Base-by-base conservation (phyloP, 805 yeast genomes). In the Debaryomyces maramus region DNA sequence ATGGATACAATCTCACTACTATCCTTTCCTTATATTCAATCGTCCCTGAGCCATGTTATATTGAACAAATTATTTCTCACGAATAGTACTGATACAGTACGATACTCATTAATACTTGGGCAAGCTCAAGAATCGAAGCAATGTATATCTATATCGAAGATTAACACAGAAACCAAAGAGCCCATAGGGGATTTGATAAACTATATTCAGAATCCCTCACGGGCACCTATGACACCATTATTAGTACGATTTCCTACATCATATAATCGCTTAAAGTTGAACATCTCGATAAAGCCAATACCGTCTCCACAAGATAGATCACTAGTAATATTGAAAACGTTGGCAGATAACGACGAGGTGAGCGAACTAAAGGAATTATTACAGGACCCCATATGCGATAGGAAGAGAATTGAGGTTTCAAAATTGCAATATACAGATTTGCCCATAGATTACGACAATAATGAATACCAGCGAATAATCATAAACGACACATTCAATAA, bases 241-340 rank as follows among this genome's bases (percentile, higher is more conserved):
- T 55, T 69, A 20, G 43, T 67, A 7, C 41, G 55, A 36, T 48
- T 65, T 22, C 60, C 62, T 6, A 38, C 60, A 2, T 21, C 33
- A 10, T 54, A 45, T 34, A 45, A 40, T 41, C 51, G 49, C 41
- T 22, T 67, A 27, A 67, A 67, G 41, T 44, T 68, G 10, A 60
- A 50, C 32, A 48, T 68, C 6, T 45, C 60, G 1, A 50, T 62
- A 3, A 46, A 47, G n/a, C 49, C 52, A 4, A 10, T 20, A 4
- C 28, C 19, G 10, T 36, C 38, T 10, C 15, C 15, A 15, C 21
- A 23, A 2, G 38, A 23, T 11, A 54, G 53, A 26, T 47, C 60
- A 14, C 45, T 70, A n/a, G 43, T 64, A 0, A 63, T 70, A 10
- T 59, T 64, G 8, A 69, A 69, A 33, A 47, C 66, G 1, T 46